A percentile compares a stretch with the other conserved stretches of the same genome.
phyloP scores from a whole-genome alignment of 2,329 filamentous ascomycete species.

The Aspergillus fumigatus region DNA sequence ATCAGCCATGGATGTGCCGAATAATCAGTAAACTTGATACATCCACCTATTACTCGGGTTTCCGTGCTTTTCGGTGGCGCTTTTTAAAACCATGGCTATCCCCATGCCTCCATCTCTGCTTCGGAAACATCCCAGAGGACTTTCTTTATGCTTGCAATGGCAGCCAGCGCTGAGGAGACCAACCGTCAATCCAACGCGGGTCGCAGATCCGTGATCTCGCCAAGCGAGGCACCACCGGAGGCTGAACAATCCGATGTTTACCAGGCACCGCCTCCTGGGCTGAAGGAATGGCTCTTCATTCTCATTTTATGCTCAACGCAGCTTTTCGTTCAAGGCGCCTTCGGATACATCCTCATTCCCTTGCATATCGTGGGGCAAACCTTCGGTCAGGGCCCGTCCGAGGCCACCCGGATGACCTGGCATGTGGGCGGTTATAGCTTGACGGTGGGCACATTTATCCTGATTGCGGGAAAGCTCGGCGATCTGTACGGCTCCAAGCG shows the following conservation, averaged over 20 bases:
- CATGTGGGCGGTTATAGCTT: background rate
- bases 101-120: too few relatives aligned
- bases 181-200: too few relatives aligned
- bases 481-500: conserved; percentile 36
- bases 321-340: background rate
- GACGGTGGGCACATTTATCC: background rate
- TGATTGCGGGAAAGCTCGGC: conserved; percentile 11
- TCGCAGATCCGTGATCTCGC: too few relatives aligned
- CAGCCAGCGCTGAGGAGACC: too few relatives aligned
- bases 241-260: background rate
- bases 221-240: background rate
- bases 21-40: too few relatives aligned
- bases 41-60: too few relatives aligned
- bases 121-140: too few relatives aligned
- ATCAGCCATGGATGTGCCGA: too few relatives aligned
- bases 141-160: too few relatives aligned
- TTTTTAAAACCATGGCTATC: too few relatives aligned
- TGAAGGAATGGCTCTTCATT: background rate
- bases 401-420: background rate
- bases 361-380: background rate
- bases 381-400: background rate
- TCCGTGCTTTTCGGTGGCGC: too few relatives aligned
- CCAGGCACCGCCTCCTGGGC: background rate
- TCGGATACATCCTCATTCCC: background rate
- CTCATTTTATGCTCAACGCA: background rate